These are phyloP conservation scores for Aureobasidium melanogenum DNA, from an alignment of 2,329 filamentous ascomycete genomes.

Conservation along the genomic window DNA sequence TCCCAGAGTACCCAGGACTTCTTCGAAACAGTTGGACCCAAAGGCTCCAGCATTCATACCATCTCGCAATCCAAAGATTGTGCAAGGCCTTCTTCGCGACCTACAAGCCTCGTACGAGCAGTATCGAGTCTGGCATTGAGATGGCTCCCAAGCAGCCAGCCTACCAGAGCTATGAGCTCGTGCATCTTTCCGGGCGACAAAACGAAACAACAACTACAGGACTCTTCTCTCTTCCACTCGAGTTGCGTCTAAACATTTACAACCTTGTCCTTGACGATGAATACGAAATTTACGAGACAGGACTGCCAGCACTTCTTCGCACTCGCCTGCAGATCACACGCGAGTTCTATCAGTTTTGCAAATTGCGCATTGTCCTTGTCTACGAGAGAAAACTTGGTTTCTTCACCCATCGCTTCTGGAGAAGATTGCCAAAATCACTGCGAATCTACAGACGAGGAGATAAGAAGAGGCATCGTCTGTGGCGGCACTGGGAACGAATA, in stretches of 20 bases:
- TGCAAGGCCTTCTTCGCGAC: background rate
- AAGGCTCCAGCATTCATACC: background rate
- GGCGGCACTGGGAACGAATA: background rate
- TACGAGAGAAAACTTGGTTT: background rate
- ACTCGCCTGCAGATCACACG: background rate
- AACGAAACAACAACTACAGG: background rate
- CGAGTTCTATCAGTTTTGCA: background rate
- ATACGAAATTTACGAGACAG: background rate
- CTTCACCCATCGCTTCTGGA: background rate
- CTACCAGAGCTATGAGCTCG: background rate
- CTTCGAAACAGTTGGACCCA: background rate
- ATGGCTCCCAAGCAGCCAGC: background rate
- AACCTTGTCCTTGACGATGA: background rate
- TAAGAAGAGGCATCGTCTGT: background rate
- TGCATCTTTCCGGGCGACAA: no score
- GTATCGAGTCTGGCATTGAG: background rate
- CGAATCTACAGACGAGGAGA: background rate
- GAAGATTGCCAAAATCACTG: background rate
- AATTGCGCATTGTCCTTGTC: background rate
- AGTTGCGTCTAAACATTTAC: background rate
- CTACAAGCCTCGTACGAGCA: background rate
- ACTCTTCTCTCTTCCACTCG: background rate
- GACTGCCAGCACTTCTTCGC: background rate
- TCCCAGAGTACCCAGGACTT: background rate
- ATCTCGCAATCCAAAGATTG: background rate